Percentiles rank a stretch among this genome's conserved stretches.
Evolutionary conservation across 768 basidiomycete species (phyloP).

Genomic region (Rhodotorula graminis): DNA sequence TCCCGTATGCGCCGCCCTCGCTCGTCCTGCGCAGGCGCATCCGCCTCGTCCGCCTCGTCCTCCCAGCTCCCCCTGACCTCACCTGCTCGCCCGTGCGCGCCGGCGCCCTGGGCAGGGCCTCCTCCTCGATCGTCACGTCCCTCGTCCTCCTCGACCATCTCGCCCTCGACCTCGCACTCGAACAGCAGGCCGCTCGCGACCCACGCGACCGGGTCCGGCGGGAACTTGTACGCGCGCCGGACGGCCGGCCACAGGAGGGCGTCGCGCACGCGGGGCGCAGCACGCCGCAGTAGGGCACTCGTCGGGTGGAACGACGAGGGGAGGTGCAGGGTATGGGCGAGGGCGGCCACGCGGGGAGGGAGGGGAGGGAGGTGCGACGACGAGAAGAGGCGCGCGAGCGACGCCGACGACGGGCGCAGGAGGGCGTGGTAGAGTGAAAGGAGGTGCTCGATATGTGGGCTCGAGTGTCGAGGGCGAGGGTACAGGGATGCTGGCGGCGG

Average conservation of each 20-base stretch:
- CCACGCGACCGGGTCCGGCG: conserved; percentile 19
- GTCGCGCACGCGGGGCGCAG: neutral
- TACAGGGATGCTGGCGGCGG: neutral
- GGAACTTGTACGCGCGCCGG: conserved; percentile 12
- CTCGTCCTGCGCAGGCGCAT: neutral
- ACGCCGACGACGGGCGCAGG: neutral
- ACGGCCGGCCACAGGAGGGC: neutral
- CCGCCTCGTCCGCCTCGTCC: neutral
- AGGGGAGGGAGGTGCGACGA: neutral
- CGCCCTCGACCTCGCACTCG: conserved; percentile 11
- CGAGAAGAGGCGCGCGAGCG: conserved; percentile 4
- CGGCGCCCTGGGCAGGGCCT: neutral
- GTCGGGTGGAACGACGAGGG: conserved; percentile 2
- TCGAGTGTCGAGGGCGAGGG: neutral
- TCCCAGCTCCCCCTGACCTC: neutral
- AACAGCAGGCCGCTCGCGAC: conserved; percentile 15
- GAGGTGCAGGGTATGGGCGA: neutral
- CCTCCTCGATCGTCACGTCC: neutral
- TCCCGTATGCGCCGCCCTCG: neutral
- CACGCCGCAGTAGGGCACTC: neutral
- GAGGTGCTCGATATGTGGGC: conserved; percentile 16
- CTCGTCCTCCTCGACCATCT: neutral
- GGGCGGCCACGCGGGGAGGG: neutral
- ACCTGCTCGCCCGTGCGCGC: neutral
- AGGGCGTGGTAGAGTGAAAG: conserved; percentile 12